phyloP scores from a whole-genome alignment of 2,329 filamentous ascomycete genomes.

The Clonostachys chloroleuca region DNA sequence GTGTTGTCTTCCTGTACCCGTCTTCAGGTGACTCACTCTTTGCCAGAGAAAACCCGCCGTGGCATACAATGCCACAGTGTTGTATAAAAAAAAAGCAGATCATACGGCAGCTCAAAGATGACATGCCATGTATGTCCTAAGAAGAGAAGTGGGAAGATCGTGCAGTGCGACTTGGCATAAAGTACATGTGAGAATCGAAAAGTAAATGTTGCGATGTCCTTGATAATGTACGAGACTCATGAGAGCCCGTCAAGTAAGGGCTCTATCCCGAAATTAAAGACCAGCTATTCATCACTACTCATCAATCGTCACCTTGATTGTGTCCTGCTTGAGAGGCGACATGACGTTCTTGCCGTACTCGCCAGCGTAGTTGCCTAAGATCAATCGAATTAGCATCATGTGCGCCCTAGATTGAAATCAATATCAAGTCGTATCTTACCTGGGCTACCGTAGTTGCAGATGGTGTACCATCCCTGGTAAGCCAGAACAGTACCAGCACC shows the following conservation, averaged over 20 bases:
- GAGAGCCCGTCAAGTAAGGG: too few relatives aligned
- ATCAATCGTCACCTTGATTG: too few relatives aligned
- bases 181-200: constrained; percentile 27
- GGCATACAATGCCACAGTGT: too few relatives aligned
- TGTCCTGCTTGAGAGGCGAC: constrained; percentile 15
- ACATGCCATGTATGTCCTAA: not conserved
- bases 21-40: too few relatives aligned
- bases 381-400: constrained; percentile 5
- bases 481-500: constrained; percentile 36
- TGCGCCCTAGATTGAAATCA: not conserved
- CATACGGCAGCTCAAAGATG: too few relatives aligned
- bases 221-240: too few relatives aligned
- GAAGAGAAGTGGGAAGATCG: constrained; percentile 16
- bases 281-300: too few relatives aligned
- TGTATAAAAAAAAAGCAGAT: too few relatives aligned
- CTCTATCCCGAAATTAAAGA: too few relatives aligned
- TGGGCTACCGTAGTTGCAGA: constrained; percentile 80
- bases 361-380: constrained; percentile 46
- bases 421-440: constrained; percentile 48
- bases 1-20: too few relatives aligned
- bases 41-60: too few relatives aligned
- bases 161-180: constrained; percentile 23
- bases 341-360: constrained; percentile 45
- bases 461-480: constrained; percentile 65
- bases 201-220: too few relatives aligned